Conservation (phyloP, 106 monocot genomes). For the Allium cepa region DNA sequence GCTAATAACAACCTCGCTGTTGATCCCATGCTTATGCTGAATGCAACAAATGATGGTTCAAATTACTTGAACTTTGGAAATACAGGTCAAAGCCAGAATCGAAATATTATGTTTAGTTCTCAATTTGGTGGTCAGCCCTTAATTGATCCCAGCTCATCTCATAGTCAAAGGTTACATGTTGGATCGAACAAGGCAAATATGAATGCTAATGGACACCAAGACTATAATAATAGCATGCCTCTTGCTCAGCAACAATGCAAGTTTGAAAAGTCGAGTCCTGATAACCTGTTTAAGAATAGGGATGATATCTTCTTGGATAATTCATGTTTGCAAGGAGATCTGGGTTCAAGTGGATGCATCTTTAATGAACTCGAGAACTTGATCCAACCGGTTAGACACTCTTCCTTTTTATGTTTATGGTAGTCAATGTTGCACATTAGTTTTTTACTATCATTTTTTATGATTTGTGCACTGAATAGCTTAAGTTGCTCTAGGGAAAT, state of each 20-base stretch:
- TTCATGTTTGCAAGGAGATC: constrained; percentile 17
- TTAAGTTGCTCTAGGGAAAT: too few species aligned
- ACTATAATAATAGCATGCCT: constrained; percentile 3
- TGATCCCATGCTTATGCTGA: constrained; percentile 6
- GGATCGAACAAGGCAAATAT: neutral
- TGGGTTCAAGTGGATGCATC: constrained; percentile 21
- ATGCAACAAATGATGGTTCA: constrained; percentile 5
- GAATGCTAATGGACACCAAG: neutral
- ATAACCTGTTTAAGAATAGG: constrained; percentile 8
- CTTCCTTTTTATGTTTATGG: neutral
- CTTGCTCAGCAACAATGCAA: constrained; percentile 2
- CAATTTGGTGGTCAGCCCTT: constrained; percentile 16
- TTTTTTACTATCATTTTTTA: neutral
- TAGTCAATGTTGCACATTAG: neutral
- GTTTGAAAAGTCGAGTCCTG: constrained; percentile 10
- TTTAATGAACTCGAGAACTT: constrained; percentile 36
- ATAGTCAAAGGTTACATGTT: constrained; percentile 11
- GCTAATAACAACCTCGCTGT: constrained; percentile 5
- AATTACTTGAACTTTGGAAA: constrained; percentile 18
- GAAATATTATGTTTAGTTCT: constrained; percentile 13
- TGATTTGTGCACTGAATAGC: neutral
- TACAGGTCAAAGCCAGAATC: constrained; percentile 3
- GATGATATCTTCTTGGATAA: constrained; percentile 9
- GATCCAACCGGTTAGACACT: constrained; percentile 26
- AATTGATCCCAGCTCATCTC: constrained; percentile 1